Evolutionary conservation across 805 yeast genomes (phyloP), one percentile per base, ranked within the genome.

Genomic region (Nematodospora valgi): DNA sequence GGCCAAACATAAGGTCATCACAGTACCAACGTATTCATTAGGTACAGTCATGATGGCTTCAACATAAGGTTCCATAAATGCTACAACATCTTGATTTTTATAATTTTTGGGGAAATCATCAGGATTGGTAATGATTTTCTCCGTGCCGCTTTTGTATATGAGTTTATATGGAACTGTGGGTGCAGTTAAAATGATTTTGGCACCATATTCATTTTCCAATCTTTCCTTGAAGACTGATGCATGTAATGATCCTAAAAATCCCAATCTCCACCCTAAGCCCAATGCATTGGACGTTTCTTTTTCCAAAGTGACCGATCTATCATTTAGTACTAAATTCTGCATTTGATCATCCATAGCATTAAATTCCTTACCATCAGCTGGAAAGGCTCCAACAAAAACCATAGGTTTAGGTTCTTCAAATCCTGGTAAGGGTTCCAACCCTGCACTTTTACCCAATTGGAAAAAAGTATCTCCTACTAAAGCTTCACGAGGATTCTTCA

Each of bases 361-460:
- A 57, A 91, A 91, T 49, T 91, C 96, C 0, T 82, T 74, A 4
- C 96, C 96, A 51, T 91, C 96, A 0, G 96, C 93, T 0, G 98
- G 98, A 49, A 87, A 91, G 0, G 98, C 98, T 10, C 98, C 98
- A 32, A 91, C 94, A 56, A 91, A 93, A 6, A 91, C 98, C 98
- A 93, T 93, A 1, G 98, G 96, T 58, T 93, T 89, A 1, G 95
- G 89, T 49, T 87, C 96, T 59, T 89, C 97, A 57, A 91, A 93
- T 1, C 98, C 98, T 1, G 94, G 96, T 17, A 91, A 68, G 1
- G 96, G 82, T 43, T 80, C 86, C 2, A 84, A 79, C 1, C 66
- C 68, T 32, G 58, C 60, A 26, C 69, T 71, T 22, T 69, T 71
- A 4, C 82, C 83, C 9, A 66, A 63, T 38, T 74, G 78, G 72